Percentiles rank a stretch among this genome's conserved stretches.
Conservation (phyloP, 2,329 filamentous ascomycete species). For the Paraphaeosphaeria minitans region DNA sequence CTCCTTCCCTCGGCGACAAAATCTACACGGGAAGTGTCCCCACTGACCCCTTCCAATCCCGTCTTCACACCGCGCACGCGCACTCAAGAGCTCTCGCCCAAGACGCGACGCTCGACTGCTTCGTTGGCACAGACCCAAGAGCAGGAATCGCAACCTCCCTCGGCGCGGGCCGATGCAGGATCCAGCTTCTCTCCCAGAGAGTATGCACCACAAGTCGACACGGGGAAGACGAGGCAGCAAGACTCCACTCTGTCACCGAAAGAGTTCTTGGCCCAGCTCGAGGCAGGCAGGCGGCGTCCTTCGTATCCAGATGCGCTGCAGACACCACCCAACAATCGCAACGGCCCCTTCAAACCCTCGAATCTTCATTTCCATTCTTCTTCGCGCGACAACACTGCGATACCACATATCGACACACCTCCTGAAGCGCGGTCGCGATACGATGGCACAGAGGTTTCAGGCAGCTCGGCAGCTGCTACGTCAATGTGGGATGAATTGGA, state of each 20-base stretch:
- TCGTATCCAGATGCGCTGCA: conserved; percentile 40
- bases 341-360: conserved; percentile 41
- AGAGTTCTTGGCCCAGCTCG: conserved; percentile 41
- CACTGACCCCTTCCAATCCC: conserved; percentile 32
- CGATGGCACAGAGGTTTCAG: conserved; percentile 74
- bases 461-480: conserved; percentile 85
- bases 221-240: conserved; percentile 20
- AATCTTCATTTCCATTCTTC: conserved; percentile 46
- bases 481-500: conserved; percentile 98
- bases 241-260: conserved; percentile 41
- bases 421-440: conserved; percentile 37
- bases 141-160: conserved; percentile 40
- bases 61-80: conserved; percentile 33
- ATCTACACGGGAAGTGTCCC: conserved; percentile 31
- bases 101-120: conserved; percentile 37
- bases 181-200: neutral
- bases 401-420: conserved; percentile 31
- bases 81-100: conserved; percentile 34
- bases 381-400: conserved; percentile 35
- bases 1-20: conserved; percentile 37
- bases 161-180: conserved; percentile 13
- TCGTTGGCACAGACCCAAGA: conserved; percentile 34
- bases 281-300: conserved; percentile 27
- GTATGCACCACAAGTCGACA: neutral
- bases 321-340: conserved; percentile 39